Conservation (phyloP, 1,284 basidiomycete genomes). For the Sanghuangporus weigelae region DNA sequence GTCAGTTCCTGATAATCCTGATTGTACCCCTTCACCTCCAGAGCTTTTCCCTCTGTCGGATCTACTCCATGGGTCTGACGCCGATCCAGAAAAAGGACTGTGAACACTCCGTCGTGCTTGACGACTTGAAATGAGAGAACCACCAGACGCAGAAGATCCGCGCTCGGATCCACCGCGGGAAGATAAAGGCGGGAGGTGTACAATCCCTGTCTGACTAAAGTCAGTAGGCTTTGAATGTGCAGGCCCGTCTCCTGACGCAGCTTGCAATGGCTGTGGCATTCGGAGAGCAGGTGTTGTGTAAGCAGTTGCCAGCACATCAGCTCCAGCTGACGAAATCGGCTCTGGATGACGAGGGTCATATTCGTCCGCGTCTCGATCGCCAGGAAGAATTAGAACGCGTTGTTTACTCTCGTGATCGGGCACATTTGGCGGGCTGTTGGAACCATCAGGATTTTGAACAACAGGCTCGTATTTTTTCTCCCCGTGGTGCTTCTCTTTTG, state of each 20-base stretch:
- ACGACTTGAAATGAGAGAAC: slow-evolving; percentile 2
- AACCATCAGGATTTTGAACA: not conserved
- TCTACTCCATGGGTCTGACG: slow-evolving; percentile 1
- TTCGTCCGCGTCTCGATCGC: slow-evolving; percentile 14
- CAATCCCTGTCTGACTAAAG: slow-evolving; percentile 44
- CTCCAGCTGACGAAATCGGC: slow-evolving; percentile 27
- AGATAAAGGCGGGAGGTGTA: slow-evolving; percentile 41
- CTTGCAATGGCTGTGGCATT: slow-evolving; percentile 10
- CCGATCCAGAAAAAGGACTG: slow-evolving; percentile 4
- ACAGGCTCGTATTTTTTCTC: not conserved
- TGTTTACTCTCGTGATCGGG: not conserved
- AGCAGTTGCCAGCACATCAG: slow-evolving; percentile 25
- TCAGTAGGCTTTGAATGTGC: slow-evolving; percentile 27
- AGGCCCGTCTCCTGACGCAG: not conserved
- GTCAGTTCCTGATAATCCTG: slow-evolving; percentile 7
- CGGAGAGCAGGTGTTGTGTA: slow-evolving; percentile 10
- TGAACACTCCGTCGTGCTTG: not conserved
- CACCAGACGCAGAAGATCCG: slow-evolving; percentile 5
- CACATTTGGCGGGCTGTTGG: not conserved
- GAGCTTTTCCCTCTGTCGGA: not conserved
- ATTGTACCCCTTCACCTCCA: not conserved
- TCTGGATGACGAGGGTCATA: slow-evolving; percentile 27
- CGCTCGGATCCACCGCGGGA: slow-evolving; percentile 19
- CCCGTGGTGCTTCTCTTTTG: not conserved
- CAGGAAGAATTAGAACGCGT: slow-evolving; percentile 8